Percentiles rank a stretch among this genome's conserved stretches.
These are phyloP conservation scores for Rhododendron ferrugineum DNA, from an alignment of 148 eudicot species.

Conservation along the genomic window DNA sequence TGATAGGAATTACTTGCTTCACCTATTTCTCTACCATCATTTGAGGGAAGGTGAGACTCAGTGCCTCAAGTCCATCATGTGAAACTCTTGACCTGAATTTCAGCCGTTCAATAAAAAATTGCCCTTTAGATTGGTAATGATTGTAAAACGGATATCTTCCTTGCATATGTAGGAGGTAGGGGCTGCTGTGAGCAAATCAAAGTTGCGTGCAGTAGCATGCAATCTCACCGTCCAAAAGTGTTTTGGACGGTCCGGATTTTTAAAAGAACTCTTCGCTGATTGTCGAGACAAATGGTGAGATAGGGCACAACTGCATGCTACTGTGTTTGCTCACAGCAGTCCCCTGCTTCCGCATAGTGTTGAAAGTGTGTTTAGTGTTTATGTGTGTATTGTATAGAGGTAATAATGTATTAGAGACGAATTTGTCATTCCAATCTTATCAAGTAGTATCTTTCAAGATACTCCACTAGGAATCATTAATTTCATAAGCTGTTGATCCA, in stretches of 20 bases:
- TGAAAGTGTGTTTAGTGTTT: too few species aligned
- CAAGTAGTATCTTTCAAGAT: not conserved
- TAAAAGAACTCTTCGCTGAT: too few species aligned
- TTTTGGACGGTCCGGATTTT: too few species aligned
- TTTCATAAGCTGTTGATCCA: not conserved
- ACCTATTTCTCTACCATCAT: constrained; percentile 3
- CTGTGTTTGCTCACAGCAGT: too few species aligned
- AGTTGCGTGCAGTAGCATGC: too few species aligned
- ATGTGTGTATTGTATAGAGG: too few species aligned
- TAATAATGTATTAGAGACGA: too few species aligned
- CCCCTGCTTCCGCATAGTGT: too few species aligned
- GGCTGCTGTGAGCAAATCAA: too few species aligned
- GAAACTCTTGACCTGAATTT: not conserved
- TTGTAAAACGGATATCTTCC: not conserved
- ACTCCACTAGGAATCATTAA: not conserved
- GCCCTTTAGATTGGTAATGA: not conserved
- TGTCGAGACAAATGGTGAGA: too few species aligned
- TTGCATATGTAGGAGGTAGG: not conserved
- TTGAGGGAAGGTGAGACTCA: not conserved
- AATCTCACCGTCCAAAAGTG: too few species aligned
- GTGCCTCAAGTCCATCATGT: not conserved
- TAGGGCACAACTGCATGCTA: too few species aligned
- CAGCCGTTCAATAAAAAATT: not conserved
- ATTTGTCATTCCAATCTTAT: not conserved
- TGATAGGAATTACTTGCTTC: not conserved